Percentiles rank a stretch among this genome's conserved stretches.
These are phyloP conservation scores for Microglena sp. DNA, from an alignment of 139 green algal genomes.

Conservation along the genomic window DNA sequence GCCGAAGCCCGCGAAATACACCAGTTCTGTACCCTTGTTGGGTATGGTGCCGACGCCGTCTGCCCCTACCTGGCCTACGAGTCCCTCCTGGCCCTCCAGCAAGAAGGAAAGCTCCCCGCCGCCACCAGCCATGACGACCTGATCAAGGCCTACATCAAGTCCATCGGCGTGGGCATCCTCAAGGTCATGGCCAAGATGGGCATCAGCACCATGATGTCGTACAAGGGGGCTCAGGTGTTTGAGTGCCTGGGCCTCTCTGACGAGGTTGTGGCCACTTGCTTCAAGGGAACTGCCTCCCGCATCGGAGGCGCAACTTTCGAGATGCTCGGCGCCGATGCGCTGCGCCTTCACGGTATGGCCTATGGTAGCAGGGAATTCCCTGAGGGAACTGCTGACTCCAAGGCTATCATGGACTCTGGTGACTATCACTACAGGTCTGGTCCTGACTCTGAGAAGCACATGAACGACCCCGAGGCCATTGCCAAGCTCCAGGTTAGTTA, in stretches of 20 bases:
- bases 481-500: conserved; percentile 77
- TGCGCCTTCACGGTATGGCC: conserved; percentile 60
- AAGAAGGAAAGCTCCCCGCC: conserved; percentile 59
- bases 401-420: not conserved
- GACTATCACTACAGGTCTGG: conserved; percentile 66
- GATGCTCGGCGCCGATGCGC: conserved; percentile 48
- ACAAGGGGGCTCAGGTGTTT: conserved; percentile 98
- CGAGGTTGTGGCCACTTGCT: conserved; percentile 82
- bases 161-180: conserved; percentile 42
- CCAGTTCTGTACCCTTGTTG: conserved; percentile 87
- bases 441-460: conserved; percentile 64
- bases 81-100: conserved; percentile 58
- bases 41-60: conserved; percentile 86
- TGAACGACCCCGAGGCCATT: conserved; percentile 89
- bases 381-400: not conserved
- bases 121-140: conserved; percentile 40
- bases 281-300: conserved; percentile 73
- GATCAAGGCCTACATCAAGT: conserved; percentile 69
- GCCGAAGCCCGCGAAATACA: conserved; percentile 71
- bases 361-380: conserved; percentile 29
- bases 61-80: conserved; percentile 93
- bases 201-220: conserved; percentile 87
- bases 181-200: conserved; percentile 72
- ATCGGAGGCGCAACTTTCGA: conserved; percentile 61
- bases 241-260: conserved; percentile 73